Percentiles rank a stretch among this genome's conserved stretches.
phyloP scores from a whole-genome alignment of 768 basidiomycete genomes.

The Mycena rebaudengoi region DNA sequence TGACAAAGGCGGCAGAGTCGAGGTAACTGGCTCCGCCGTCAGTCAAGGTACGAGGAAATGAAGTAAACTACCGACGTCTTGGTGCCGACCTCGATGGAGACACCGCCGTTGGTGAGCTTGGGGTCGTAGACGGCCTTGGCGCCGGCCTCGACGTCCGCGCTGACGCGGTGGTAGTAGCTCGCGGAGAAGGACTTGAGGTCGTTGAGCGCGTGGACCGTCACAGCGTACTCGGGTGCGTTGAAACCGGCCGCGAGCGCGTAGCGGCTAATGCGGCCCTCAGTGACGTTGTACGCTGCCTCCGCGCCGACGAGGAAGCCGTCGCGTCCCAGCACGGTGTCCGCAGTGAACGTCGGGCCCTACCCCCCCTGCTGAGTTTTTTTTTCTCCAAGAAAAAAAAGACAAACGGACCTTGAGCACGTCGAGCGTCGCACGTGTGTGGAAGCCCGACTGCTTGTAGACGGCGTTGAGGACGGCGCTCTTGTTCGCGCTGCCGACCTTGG shows the following conservation, averaged over 20 bases:
- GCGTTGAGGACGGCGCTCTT: slow-evolving; percentile 87
- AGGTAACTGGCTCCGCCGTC: slow-evolving; percentile 63
- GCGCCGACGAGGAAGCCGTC: slow-evolving; percentile 97
- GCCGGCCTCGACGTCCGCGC: slow-evolving; percentile 90
- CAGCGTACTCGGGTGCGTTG: slow-evolving; percentile 95
- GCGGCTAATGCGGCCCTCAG: slow-evolving; percentile 88
- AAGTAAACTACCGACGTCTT: slow-evolving; percentile 75
- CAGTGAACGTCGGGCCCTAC: slow-evolving; percentile 97
- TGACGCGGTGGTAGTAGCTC: slow-evolving; percentile 98
- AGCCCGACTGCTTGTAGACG: slow-evolving; percentile 94
- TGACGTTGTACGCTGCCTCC: slow-evolving; percentile 97
- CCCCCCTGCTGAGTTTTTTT: too few relatives aligned
- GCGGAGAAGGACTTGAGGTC: slow-evolving; percentile 95
- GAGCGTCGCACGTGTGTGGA: slow-evolving; percentile 90
- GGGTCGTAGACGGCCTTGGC: slow-evolving; percentile 97
- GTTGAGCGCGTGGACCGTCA: slow-evolving; percentile 93
- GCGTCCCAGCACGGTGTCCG: slow-evolving; percentile 94
- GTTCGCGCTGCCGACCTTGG: slow-evolving; percentile 64
- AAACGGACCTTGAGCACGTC: slow-evolving; percentile 90
- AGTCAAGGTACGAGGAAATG: background rate
- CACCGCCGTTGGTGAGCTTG: slow-evolving; percentile 86
- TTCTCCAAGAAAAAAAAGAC: slow-evolving; percentile 10
- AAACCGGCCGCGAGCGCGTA: slow-evolving; percentile 94
- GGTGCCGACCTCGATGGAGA: slow-evolving; percentile 93
- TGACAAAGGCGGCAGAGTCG: slow-evolving; percentile 90